These are phyloP conservation scores for Citrus glauca DNA, from an alignment of 345 rosid species.

Conservation along the genomic window DNA sequence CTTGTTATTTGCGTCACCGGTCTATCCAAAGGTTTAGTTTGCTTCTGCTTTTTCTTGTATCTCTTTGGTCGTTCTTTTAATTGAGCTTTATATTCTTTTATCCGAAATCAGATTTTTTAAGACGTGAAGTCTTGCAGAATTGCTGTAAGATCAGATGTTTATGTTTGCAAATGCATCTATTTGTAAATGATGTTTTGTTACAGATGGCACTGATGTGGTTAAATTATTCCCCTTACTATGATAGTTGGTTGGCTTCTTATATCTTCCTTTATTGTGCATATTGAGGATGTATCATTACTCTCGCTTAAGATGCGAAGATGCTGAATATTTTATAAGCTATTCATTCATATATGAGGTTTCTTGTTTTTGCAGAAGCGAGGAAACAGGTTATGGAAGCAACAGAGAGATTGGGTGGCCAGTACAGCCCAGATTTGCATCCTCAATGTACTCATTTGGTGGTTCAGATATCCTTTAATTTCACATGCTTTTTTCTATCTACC, in stretches of 20 bases:
- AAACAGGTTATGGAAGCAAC: constrained; percentile 93
- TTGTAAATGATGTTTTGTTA: not conserved
- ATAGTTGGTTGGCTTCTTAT: not conserved
- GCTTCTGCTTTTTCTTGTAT: not conserved
- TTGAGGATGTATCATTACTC: not conserved
- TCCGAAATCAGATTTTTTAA: not conserved
- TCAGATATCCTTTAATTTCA: constrained; percentile 73
- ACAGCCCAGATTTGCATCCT: constrained; percentile 75
- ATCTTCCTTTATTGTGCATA: not conserved
- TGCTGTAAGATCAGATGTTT: not conserved
- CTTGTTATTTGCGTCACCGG: constrained; percentile 91
- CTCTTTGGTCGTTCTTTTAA: not conserved
- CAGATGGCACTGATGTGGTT: not conserved
- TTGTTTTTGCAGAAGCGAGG: constrained; percentile 68
- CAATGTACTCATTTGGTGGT: constrained; percentile 94
- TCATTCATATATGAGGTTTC: not conserved
- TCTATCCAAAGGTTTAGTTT: constrained; percentile 66
- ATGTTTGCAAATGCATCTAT: not conserved
- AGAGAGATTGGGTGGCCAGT: constrained; percentile 83
- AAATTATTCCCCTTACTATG: not conserved
- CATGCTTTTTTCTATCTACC: not conserved
- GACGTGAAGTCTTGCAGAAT: not conserved
- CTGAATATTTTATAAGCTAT: not conserved
- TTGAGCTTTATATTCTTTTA: not conserved
- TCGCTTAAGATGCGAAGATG: not conserved